Conservation (phyloP, 2,329 filamentous ascomycete species). For the Fusarium xylarioides region DNA sequence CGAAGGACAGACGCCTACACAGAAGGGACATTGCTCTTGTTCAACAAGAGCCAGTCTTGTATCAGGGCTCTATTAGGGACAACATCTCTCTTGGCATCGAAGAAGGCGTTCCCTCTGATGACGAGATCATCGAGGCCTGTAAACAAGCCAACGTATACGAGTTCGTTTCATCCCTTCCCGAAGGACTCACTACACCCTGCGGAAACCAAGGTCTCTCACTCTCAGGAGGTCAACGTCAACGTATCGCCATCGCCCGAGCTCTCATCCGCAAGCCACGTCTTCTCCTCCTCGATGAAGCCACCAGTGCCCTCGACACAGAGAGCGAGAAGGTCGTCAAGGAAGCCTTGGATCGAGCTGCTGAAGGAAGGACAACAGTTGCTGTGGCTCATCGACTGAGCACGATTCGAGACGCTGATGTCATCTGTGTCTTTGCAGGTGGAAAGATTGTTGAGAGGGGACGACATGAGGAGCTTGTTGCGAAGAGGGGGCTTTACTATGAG, state of each 20-base stretch:
- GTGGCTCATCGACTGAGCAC: constrained; percentile 70
- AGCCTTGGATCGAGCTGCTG: constrained; percentile 61
- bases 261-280: constrained; percentile 73
- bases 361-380: constrained; percentile 64
- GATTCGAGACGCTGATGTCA: constrained; percentile 67
- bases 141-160: constrained; percentile 64
- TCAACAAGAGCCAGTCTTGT: constrained; percentile 54
- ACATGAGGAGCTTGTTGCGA: constrained; percentile 65
- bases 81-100: constrained; percentile 63
- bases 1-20: constrained; percentile 44
- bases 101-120: constrained; percentile 44
- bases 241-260: constrained; percentile 76
- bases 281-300: constrained; percentile 78
- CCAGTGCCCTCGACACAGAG: constrained; percentile 69
- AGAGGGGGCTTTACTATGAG: constrained; percentile 59
- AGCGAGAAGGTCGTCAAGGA: constrained; percentile 72
- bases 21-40: constrained; percentile 51
- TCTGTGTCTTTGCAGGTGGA: constrained; percentile 65
- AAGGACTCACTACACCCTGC: constrained; percentile 70
- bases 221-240: constrained; percentile 77
- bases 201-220: constrained; percentile 74
- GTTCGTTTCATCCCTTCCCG: constrained; percentile 63
- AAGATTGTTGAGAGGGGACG: constrained; percentile 66
- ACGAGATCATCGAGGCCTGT: constrained; percentile 59
- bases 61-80: constrained; percentile 62